Conservation (phyloP, 805 yeast species). For the Yamadazyma sp. region DNA sequence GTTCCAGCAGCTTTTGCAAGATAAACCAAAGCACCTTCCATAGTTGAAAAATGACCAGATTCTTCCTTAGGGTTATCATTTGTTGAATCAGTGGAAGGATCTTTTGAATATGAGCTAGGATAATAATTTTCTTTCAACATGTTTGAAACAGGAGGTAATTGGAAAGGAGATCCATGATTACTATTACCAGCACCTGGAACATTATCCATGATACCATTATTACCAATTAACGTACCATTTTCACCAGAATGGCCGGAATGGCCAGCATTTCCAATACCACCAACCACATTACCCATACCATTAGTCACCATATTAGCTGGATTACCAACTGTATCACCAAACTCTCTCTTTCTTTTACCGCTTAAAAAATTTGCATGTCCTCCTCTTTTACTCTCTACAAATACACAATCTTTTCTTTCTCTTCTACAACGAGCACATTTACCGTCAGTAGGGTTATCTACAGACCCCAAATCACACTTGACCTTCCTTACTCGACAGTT, state of each 20-base stretch:
- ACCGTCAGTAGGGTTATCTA: conserved; percentile 68
- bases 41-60: conserved; percentile 33
- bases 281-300: too few species aligned
- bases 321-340: too few species aligned
- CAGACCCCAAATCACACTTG: conserved; percentile 80
- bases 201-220: too few species aligned
- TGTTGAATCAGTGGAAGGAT: not conserved
- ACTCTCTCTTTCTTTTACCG: conserved; percentile 46
- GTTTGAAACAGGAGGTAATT: conserved; percentile 15
- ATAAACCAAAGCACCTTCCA: conserved; percentile 65
- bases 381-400: conserved; percentile 42
- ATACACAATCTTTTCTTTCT: conserved; percentile 78
- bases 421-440: conserved; percentile 85
- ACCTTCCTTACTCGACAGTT: conserved; percentile 83
- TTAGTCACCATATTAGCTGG: too few species aligned
- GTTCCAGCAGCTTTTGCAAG: conserved; percentile 79
- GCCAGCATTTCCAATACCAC: not conserved
- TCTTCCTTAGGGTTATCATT: conserved; percentile 2
- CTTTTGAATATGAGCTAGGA: conserved; percentile 1
- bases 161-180: conserved; percentile 1
- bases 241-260: not conserved
- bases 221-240: not conserved
- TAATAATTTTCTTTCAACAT: conserved; percentile 10
- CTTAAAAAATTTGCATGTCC: conserved; percentile 29
- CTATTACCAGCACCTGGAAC: not conserved